A percentile compares a stretch with the other conserved stretches of the same genome.
phyloP scores from a whole-genome alignment of 331 rosid species.

The Arachis monticola region DNA sequence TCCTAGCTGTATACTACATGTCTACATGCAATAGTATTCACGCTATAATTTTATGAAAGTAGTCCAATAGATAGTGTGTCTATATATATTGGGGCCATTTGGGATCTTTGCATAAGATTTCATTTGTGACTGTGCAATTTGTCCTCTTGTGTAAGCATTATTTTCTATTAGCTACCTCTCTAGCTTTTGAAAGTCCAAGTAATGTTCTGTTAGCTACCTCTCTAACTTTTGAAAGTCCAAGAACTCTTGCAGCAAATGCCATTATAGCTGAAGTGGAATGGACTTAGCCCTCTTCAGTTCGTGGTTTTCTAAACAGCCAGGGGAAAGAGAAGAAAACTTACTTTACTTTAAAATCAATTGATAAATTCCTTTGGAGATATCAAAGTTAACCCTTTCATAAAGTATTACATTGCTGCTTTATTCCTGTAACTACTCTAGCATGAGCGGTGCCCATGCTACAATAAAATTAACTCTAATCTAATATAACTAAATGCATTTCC shows the following conservation, averaged over 20 bases:
- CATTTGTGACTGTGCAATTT: conserved; percentile 1
- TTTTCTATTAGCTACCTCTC: neutral
- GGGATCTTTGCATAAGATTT: conserved; percentile 16
- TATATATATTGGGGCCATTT: neutral
- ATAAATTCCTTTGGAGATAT: conserved; percentile 3
- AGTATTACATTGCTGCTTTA: conserved; percentile 10
- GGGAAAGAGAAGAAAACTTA: neutral
- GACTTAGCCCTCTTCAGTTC: neutral
- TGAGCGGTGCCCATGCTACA: conserved; percentile 18
- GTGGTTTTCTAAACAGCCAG: neutral
- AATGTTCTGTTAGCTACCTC: conserved; percentile 1
- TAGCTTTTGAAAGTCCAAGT: conserved; percentile 16
- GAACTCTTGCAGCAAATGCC: conserved; percentile 6
- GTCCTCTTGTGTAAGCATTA: neutral
- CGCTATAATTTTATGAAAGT: no score
- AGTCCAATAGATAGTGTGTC: no score
- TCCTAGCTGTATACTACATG: conserved; percentile 8
- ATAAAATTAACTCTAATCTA: neutral
- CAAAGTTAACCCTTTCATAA: conserved; percentile 12
- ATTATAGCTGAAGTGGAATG: conserved; percentile 1
- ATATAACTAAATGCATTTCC: conserved; percentile 8
- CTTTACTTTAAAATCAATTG: conserved; percentile 4
- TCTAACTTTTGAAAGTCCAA: conserved; percentile 14
- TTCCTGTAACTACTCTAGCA: neutral
- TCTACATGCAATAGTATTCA: no score